Base-by-base conservation (phyloP, 192 early-diverging fungal species). In the Podila clonocystis region DNA sequence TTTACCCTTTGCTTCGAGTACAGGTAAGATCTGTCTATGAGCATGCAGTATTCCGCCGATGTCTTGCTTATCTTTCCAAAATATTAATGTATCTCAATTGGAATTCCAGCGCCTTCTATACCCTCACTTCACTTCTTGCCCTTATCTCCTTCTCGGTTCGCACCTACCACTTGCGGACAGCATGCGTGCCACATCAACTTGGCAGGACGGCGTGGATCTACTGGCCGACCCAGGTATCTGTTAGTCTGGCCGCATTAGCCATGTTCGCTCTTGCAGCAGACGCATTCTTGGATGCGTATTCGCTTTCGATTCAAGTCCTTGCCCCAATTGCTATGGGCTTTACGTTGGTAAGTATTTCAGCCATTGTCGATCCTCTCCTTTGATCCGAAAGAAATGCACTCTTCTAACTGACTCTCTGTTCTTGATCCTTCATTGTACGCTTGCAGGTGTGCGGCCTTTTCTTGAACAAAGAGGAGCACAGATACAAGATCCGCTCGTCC, bases 1-100 rank as follows among this genome's bases (percentile, higher is more conserved):
- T 63, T 72, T 26, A 79, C 76, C 0, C 65, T 79, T 4, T 79
- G 76, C 65, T 79, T 72, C 31, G 76, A 79, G 38, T 79, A 79
- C 61, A 79, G 76, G 76, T 79, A 68, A 45, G 30, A 55, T 2
- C 15, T 22, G 19, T 24, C 1, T 17, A 7, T 20, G 12, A 48
- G 5, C 22, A n/a, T 2, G 8, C 34, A 24, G 22, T 1, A 9
- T 4, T 62, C 9, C 31, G 6, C 20, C 7, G 30, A 22, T 2
- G 15, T 5, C 31, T 36, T 30, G 4, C 9, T n/a, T 20, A 38
- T 26, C 15, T 1, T 1, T 1, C 22, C 30, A 29, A 31, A 17
- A 17, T 11, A 49, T 19, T 13, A 26, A 49, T 29, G 38, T 20
- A 63, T 11, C 20, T 64, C 33, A 38, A 9, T n/a, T 7, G 31